Evolutionary conservation across 106 monocot species (phyloP).

Genomic region (Acorus calamus): DNA sequence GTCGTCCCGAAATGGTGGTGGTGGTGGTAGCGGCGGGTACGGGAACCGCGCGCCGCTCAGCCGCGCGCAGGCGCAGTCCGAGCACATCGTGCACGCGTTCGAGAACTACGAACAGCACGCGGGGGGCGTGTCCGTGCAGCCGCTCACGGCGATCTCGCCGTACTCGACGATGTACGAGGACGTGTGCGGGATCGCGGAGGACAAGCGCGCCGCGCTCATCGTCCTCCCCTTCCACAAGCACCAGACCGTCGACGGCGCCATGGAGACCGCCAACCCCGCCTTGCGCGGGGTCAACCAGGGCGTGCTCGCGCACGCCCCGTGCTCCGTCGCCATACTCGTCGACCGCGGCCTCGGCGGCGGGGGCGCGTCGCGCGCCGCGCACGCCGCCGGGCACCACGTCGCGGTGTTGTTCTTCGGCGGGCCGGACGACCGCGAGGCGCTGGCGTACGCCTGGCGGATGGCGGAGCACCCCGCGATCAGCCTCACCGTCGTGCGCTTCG

Average conservation of each 20-base stretch:
- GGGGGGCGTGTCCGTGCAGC: not conserved
- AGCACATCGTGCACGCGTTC: constrained; percentile 16
- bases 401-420: not conserved
- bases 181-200: constrained; percentile 13
- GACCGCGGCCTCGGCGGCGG: too few relatives aligned
- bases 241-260: constrained; percentile 29
- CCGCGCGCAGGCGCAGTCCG: not conserved
- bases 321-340: too few relatives aligned
- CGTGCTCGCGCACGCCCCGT: too few relatives aligned
- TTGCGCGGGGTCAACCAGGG: too few relatives aligned
- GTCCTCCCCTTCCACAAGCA: constrained; percentile 23
- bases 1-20: too few relatives aligned
- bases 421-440: constrained; percentile 2
- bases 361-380: too few relatives aligned
- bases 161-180: constrained; percentile 20
- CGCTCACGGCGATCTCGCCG: not conserved
- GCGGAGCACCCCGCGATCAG: not conserved
- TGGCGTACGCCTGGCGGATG: not conserved
- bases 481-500: not conserved
- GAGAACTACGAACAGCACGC: constrained; percentile 28
- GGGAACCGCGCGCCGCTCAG: too few relatives aligned
- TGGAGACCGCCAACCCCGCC: constrained; percentile 11
- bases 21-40: too few relatives aligned
- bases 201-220: constrained; percentile 17
- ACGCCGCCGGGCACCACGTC: not conserved